A percentile compares a stretch with the other conserved stretches of the same genome.
Evolutionary conservation across 805 yeast species (phyloP).

Genomic region (Ogataea populi-albae): DNA sequence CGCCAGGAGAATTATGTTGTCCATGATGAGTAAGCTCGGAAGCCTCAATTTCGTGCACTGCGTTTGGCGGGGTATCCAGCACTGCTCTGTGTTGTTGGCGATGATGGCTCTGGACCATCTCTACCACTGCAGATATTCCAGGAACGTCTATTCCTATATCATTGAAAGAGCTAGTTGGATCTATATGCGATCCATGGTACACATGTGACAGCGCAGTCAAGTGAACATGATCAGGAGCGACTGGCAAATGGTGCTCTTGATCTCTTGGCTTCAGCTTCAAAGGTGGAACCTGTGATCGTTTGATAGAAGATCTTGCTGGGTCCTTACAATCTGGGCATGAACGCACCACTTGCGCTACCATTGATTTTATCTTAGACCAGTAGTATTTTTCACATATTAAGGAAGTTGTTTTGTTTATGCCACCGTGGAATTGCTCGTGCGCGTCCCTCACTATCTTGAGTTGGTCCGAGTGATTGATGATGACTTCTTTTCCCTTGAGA

Average conservation of each 20-base stretch:
- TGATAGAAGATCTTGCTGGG: slow-evolving; percentile 22
- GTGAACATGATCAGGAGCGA: slow-evolving; percentile 14
- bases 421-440: slow-evolving; percentile 71
- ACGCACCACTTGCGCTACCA: slow-evolving; percentile 75
- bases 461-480: slow-evolving; percentile 72
- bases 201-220: slow-evolving; percentile 14
- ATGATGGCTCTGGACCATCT: slow-evolving; percentile 44
- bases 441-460: slow-evolving; percentile 66
- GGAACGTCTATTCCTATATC: slow-evolving; percentile 39
- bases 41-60: slow-evolving; percentile 9
- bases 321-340: slow-evolving; percentile 72
- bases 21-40: background rate
- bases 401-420: slow-evolving; percentile 85
- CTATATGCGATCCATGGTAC: slow-evolving; percentile 22
- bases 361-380: slow-evolving; percentile 88
- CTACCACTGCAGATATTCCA: slow-evolving; percentile 56
- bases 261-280: slow-evolving; percentile 7
- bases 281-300: slow-evolving; percentile 17
- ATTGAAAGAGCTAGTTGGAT: slow-evolving; percentile 30
- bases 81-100: slow-evolving; percentile 11
- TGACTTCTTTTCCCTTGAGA: slow-evolving; percentile 80
- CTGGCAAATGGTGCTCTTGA: slow-evolving; percentile 4
- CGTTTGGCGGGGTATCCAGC: slow-evolving; percentile 3
- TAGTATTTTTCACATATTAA: slow-evolving; percentile 76
- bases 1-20: slow-evolving; percentile 1